Percentiles rank a stretch among this genome's conserved stretches.
phyloP scores from a whole-genome alignment of 805 yeast species.

The Maudiozyma bulderi region DNA sequence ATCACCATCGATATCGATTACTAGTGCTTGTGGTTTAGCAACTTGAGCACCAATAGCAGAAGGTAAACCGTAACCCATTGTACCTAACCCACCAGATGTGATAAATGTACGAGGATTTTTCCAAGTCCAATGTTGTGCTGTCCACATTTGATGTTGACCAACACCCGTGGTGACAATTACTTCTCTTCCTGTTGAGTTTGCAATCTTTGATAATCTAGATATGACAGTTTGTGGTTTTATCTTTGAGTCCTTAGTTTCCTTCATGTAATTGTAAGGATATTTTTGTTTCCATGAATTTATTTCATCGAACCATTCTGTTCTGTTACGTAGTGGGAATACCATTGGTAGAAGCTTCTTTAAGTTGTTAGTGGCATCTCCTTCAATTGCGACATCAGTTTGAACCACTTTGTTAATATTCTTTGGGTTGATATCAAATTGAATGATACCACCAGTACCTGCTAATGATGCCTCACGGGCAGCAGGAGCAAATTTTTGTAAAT shows the following conservation, averaged over 20 bases:
- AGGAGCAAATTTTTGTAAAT: slow-evolving; percentile 82
- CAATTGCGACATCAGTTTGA: slow-evolving; percentile 89
- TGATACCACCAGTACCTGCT: slow-evolving; percentile 86
- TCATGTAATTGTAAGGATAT: slow-evolving; percentile 76
- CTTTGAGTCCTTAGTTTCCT: slow-evolving; percentile 66
- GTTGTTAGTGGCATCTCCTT: slow-evolving; percentile 86
- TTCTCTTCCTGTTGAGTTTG: slow-evolving; percentile 44
- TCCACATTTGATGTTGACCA: slow-evolving; percentile 99
- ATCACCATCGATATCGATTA: slow-evolving; percentile 95
- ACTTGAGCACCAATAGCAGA: slow-evolving; percentile 98
- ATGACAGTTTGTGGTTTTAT: slow-evolving; percentile 93
- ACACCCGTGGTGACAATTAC: slow-evolving; percentile 94
- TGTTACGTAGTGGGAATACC: slow-evolving; percentile 49
- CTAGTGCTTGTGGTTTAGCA: slow-evolving; percentile 87
- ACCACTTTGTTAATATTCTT: slow-evolving; percentile 97
- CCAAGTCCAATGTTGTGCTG: slow-evolving; percentile 97
- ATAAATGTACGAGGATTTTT: slow-evolving; percentile 83
- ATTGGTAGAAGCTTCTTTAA: slow-evolving; percentile 64
- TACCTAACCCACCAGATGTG: slow-evolving; percentile 98
- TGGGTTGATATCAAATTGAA: slow-evolving; percentile 92
- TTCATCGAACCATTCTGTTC: slow-evolving; percentile 72
- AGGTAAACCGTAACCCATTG: slow-evolving; percentile 97
- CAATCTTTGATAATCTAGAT: slow-evolving; percentile 63
- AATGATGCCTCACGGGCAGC: slow-evolving; percentile 80
- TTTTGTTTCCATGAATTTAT: slow-evolving; percentile 74